phyloP scores from a whole-genome alignment of 179 eudicot genomes.

The Silene coronaria region DNA sequence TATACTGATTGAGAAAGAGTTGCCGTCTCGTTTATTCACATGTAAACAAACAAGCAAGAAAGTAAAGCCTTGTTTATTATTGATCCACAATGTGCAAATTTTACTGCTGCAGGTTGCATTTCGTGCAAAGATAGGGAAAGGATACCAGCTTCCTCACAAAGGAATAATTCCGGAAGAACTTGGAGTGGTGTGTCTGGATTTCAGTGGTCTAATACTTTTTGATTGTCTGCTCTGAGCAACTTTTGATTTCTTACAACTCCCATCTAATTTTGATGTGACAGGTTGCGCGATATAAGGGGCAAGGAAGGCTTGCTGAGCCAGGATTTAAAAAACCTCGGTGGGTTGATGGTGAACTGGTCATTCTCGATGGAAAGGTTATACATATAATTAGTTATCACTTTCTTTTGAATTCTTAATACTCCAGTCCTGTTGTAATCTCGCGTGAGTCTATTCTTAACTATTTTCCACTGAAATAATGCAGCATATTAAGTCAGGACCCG shows the following conservation, averaged over 20 bases:
- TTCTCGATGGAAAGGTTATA: constrained; percentile 91
- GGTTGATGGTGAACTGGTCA: constrained; percentile 99
- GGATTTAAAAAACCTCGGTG: constrained; percentile 84
- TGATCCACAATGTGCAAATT: background rate
- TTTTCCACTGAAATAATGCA: constrained; percentile 35
- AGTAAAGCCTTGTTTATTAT: background rate
- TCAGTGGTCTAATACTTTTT: constrained; percentile 1
- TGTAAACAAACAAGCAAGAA: background rate
- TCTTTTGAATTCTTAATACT: constrained; percentile 3
- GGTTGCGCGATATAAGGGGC: constrained; percentile 96
- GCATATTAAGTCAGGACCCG: constrained; percentile 80
- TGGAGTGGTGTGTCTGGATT: constrained; percentile 58
- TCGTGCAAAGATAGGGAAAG: constrained; percentile 93
- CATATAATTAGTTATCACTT: background rate
- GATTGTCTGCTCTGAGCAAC: constrained; percentile 4
- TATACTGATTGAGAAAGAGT: background rate
- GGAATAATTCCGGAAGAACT: constrained; percentile 96
- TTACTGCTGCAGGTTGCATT: constrained; percentile 67
- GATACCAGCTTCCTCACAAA: constrained; percentile 90
- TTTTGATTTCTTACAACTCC: constrained; percentile 7
- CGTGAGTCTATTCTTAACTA: background rate
- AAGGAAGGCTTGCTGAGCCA: constrained; percentile 92
- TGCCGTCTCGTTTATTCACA: background rate
- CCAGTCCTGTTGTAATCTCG: background rate
- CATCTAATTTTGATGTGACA: constrained; percentile 25